Conservation (phyloP, 129 eudicot genomes). For the carrot (Daucus carota) region DH1_v3.0 NC_030384.2:18787501-18788000, state of each 20-base stretch:
- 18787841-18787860: conserved; percentile 27
- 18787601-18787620: conserved; percentile 24
- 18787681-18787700: conserved; percentile 31
- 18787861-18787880: conserved; percentile 16
- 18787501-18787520: conserved; percentile 23
- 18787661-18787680: conserved; percentile 32
- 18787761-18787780: conserved; percentile 30
- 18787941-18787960: conserved; percentile 45
- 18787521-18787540: conserved; percentile 43
- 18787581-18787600: conserved; percentile 24
- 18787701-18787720: conserved; percentile 32
- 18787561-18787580: conserved; percentile 41
- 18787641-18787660: conserved; percentile 48
- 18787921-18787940: conserved; percentile 36
- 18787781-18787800: conserved; percentile 28
- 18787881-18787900: conserved; percentile 20
- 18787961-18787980: conserved; percentile 27
- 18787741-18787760: conserved; percentile 26
- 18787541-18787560: conserved; percentile 38
- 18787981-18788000: conserved; percentile 17
- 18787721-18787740: conserved; percentile 44
- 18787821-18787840: conserved; percentile 25
- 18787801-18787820: conserved; percentile 19
- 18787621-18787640: conserved; percentile 39
- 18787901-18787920: conserved; percentile 24